phyloP scores from a whole-genome alignment of 192 early-diverging fungal species.

The Backusella luteola region DNA sequence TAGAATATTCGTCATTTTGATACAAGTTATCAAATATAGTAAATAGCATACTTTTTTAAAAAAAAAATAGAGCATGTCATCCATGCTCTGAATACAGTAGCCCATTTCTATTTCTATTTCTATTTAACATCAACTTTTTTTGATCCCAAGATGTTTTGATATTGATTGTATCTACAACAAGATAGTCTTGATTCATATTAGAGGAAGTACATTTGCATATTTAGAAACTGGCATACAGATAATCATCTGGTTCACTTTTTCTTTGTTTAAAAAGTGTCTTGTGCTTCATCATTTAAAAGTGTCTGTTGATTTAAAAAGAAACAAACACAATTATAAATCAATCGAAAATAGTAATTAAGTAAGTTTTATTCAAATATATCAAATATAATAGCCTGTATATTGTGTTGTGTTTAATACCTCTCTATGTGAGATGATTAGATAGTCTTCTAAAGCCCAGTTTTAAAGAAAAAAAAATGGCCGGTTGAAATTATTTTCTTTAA shows the following conservation, averaged over 20 bases:
- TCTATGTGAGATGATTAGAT: neutral
- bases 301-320: neutral
- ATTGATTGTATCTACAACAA: neutral
- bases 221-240: neutral
- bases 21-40: neutral
- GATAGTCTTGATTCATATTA: neutral
- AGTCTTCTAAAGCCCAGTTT: neutral
- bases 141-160: neutral
- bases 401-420: neutral
- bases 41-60: neutral
- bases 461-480: neutral
- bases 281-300: neutral
- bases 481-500: neutral
- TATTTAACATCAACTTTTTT: neutral
- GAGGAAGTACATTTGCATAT: neutral
- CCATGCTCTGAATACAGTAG: neutral
- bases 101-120: neutral
- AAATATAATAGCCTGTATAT: neutral
- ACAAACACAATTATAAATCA: neutral
- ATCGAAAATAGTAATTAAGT: neutral
- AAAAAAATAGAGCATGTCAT: neutral
- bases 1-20: neutral
- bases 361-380: neutral
- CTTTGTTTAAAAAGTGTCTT: neutral
- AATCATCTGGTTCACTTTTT: neutral